A percentile compares a stretch with the other conserved stretches of the same genome.
Conservation (phyloP, 2,329 filamentous ascomycete species). For the Aspergillus awamori region DNA sequence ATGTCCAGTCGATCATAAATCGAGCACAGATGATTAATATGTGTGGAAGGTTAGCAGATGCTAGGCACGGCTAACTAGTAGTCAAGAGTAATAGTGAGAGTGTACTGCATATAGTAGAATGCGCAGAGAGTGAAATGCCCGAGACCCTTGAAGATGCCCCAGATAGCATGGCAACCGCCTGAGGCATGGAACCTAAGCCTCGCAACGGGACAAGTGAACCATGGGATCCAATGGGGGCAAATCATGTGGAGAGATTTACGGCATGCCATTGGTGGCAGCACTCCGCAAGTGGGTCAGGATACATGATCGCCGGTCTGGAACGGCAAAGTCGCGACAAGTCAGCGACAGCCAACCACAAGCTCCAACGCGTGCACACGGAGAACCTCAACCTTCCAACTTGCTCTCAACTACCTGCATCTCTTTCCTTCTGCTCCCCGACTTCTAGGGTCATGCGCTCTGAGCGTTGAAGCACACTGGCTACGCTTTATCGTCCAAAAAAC, state of each 20-base stretch:
- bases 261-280: too few species aligned
- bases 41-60: neutral
- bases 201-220: neutral
- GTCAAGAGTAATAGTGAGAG: neutral
- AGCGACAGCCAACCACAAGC: conserved; percentile 24
- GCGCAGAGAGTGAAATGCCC: neutral
- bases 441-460: conserved; percentile 23
- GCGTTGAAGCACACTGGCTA: conserved; percentile 24
- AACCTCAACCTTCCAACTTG: conserved; percentile 27
- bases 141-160: neutral
- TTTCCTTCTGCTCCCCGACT: conserved; percentile 14
- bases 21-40: neutral
- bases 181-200: neutral
- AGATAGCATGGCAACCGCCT: neutral
- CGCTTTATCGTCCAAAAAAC: conserved; percentile 9
- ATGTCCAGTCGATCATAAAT: neutral
- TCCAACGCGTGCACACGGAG: conserved; percentile 23
- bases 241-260: neutral
- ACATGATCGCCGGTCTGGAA: conserved; percentile 2
- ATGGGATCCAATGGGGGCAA: conserved; percentile 1
- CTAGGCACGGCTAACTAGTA: neutral
- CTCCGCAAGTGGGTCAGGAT: neutral
- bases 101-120: neutral
- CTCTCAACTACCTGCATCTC: conserved; percentile 12
- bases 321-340: conserved; percentile 9